These are phyloP conservation scores for Metschnikowia orientalis DNA, from an alignment of 805 yeast genomes.

Conservation along the genomic window DNA sequence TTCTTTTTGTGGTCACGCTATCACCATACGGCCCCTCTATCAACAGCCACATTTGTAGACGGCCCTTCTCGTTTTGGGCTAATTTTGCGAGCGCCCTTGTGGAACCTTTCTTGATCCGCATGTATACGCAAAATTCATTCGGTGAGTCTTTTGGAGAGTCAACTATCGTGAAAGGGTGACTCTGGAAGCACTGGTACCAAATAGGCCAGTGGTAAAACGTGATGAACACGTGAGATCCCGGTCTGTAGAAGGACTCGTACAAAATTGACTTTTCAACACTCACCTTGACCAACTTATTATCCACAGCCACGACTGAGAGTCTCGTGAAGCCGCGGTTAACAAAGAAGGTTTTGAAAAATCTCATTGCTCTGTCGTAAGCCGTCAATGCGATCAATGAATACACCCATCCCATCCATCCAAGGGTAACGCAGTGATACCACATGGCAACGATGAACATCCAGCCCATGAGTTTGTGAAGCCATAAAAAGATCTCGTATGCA, in stretches of 20 bases:
- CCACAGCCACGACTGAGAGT: constrained; percentile 8
- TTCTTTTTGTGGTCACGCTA: constrained; percentile 8
- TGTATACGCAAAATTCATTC: constrained; percentile 12
- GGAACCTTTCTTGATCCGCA: constrained; percentile 17
- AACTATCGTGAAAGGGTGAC: constrained; percentile 18
- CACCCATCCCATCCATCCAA: constrained; percentile 22
- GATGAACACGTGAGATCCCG: constrained; percentile 15
- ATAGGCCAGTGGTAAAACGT: constrained; percentile 18
- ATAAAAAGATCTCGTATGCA: constrained; percentile 16
- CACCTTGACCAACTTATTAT: constrained; percentile 13
- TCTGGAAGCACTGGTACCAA: constrained; percentile 18
- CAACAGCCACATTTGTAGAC: constrained; percentile 14
- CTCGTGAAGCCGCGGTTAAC: constrained; percentile 16
- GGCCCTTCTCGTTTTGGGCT: constrained; percentile 15
- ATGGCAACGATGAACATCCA: constrained; percentile 19
- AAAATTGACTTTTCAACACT: constrained; percentile 15
- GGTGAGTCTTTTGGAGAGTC: constrained; percentile 14
- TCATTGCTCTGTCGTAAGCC: constrained; percentile 13
- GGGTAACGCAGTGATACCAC: constrained; percentile 17
- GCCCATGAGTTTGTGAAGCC: constrained; percentile 15
- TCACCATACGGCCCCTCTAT: constrained; percentile 20
- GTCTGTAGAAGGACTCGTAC: constrained; percentile 12
- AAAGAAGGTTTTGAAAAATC: constrained; percentile 14
- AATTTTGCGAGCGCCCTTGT: constrained; percentile 11
- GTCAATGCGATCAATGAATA: constrained; percentile 16